These are phyloP conservation scores for Ramaria rubella DNA, from an alignment of 768 basidiomycete genomes.

Conservation along the genomic window DNA sequence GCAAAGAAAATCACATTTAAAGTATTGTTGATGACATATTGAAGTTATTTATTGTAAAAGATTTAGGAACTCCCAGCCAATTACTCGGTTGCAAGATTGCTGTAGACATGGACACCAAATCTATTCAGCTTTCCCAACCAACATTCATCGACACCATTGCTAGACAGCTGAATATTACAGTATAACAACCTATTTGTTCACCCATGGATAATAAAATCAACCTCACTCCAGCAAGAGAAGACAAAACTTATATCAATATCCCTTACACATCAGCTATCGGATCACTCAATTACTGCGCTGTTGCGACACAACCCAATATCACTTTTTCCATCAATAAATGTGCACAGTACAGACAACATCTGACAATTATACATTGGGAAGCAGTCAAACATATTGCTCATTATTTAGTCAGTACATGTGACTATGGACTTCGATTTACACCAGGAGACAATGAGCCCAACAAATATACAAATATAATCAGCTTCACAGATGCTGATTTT, in stretches of 20 bases:
- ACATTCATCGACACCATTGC: conserved; percentile 11
- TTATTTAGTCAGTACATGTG: too few relatives aligned
- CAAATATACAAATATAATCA: too few relatives aligned
- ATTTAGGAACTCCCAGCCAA: background rate
- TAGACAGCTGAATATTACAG: conserved; percentile 10
- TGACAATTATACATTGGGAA: conserved; percentile 6
- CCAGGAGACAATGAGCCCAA: too few relatives aligned
- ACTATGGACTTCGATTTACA: too few relatives aligned
- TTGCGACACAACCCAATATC: conserved; percentile 21
- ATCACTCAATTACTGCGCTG: conserved; percentile 16
- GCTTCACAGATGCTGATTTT: too few relatives aligned
- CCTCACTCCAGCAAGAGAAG: conserved; percentile 3
- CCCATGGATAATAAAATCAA: conserved; percentile 18
- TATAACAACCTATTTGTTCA: conserved; percentile 12
- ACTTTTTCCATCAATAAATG: conserved; percentile 14
- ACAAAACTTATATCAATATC: background rate
- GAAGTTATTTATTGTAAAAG: background rate
- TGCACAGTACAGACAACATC: conserved; percentile 11
- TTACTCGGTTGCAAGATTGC: conserved; percentile 3
- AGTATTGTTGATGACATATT: conserved; percentile 16
- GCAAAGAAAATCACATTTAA: background rate
- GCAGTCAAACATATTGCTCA: conserved; percentile 10
- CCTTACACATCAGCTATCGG: conserved; percentile 12
- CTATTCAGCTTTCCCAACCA: background rate
- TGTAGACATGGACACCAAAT: background rate